These are phyloP conservation scores for Tuber microsphaerosporum DNA, from an alignment of 495 filamentous ascomycete genomes.

Conservation along the genomic window DNA sequence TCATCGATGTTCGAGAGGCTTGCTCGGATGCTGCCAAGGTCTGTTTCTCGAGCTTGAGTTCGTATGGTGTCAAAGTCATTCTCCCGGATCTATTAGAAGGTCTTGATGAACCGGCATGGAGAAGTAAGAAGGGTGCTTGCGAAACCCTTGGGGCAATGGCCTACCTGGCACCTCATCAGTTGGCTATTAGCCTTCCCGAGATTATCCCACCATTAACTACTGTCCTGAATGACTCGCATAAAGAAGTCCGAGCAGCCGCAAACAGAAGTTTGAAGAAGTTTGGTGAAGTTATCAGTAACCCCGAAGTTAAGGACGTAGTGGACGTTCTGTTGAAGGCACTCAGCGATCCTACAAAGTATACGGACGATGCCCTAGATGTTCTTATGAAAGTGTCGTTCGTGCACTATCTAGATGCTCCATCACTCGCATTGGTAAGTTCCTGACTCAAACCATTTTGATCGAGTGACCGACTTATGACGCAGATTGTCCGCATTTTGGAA, in stretches of 20 bases:
- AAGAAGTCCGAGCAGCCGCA: slow-evolving; percentile 83
- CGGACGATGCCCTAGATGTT: slow-evolving; percentile 85
- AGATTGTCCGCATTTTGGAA: slow-evolving; percentile 76
- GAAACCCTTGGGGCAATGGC: slow-evolving; percentile 96
- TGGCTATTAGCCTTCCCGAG: slow-evolving; percentile 82
- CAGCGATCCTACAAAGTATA: slow-evolving; percentile 95
- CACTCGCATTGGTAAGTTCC: slow-evolving; percentile 66
- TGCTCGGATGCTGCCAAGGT: slow-evolving; percentile 89
- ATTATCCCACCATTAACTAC: slow-evolving; percentile 92
- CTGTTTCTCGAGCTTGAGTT: slow-evolving; percentile 86
- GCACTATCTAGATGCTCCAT: slow-evolving; percentile 93
- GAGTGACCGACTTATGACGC: slow-evolving; percentile 9
- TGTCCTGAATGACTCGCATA: slow-evolving; percentile 94
- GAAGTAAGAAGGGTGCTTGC: slow-evolving; percentile 95
- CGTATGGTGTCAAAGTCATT: slow-evolving; percentile 90
- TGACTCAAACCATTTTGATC: not conserved
- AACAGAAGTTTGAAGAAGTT: slow-evolving; percentile 95
- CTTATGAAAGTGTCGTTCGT: slow-evolving; percentile 94
- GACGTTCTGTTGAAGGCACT: slow-evolving; percentile 88
- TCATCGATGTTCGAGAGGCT: slow-evolving; percentile 80
- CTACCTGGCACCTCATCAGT: slow-evolving; percentile 88
- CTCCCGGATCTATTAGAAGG: slow-evolving; percentile 86
- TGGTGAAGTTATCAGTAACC: slow-evolving; percentile 96
- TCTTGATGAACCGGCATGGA: slow-evolving; percentile 90
- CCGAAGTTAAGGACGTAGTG: slow-evolving; percentile 86